These are phyloP conservation scores for Suaeda aralocaspica DNA, from an alignment of 148 eudicot genomes.

Conservation along the genomic window DNA sequence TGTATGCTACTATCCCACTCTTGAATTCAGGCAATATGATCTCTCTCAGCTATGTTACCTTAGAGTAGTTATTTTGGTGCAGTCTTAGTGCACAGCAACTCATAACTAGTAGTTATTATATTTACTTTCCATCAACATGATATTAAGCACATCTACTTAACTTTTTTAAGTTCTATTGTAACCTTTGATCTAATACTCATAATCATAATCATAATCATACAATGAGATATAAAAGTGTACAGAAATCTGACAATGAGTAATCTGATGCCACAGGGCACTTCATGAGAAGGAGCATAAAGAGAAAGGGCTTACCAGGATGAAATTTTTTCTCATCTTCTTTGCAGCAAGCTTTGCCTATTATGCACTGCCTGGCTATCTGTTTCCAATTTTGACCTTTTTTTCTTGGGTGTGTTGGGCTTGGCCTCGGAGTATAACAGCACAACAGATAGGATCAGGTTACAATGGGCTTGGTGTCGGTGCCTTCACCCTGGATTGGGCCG, in stretches of 20 bases:
- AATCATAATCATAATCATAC: no score
- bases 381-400: constrained; percentile 86
- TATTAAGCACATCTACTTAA: no score
- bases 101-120: no score
- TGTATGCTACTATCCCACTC: no score
- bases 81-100: no score
- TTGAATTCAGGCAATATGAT: no score
- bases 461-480: constrained; percentile 97
- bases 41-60: no score
- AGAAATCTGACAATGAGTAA: neutral
- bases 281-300: constrained; percentile 76
- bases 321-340: constrained; percentile 71
- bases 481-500: constrained; percentile 99
- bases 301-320: constrained; percentile 81
- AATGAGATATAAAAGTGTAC: no score
- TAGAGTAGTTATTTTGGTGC: no score
- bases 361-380: constrained; percentile 87
- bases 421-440: constrained; percentile 90
- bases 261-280: constrained; percentile 67
- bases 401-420: constrained; percentile 99
- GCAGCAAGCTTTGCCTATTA: constrained; percentile 80
- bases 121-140: no score
- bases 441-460: constrained; percentile 92
- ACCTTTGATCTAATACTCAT: no score
- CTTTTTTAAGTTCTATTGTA: no score